Conservation (phyloP, 2,329 filamentous ascomycete species). For the Ascochyta fabae region DNA sequence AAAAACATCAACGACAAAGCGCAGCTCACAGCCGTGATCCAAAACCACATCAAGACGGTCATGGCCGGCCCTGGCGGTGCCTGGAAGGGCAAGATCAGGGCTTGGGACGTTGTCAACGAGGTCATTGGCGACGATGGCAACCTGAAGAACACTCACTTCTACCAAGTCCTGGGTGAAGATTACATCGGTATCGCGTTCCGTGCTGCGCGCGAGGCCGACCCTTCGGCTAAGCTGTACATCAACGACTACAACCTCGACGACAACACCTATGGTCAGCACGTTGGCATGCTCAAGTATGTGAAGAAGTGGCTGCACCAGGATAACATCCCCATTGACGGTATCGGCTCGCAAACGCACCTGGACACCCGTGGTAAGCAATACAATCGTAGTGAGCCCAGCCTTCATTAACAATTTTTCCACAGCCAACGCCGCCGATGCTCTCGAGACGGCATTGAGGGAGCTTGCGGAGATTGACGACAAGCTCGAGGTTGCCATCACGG, state of each 20-base stretch:
- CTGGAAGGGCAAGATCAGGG: constrained; percentile 69
- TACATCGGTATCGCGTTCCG: constrained; percentile 75
- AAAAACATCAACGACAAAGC: constrained; percentile 59
- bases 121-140: constrained; percentile 65
- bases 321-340: constrained; percentile 70
- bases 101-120: constrained; percentile 70
- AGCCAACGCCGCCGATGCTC: background rate
- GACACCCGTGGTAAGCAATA: constrained; percentile 14
- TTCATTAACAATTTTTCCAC: background rate
- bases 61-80: constrained; percentile 59
- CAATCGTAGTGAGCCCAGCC: background rate
- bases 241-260: constrained; percentile 73
- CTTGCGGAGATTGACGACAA: constrained; percentile 45
- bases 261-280: constrained; percentile 61
- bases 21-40: constrained; percentile 62
- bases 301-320: constrained; percentile 65
- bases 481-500: constrained; percentile 70
- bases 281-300: constrained; percentile 64
- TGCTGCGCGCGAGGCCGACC: constrained; percentile 70
- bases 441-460: background rate
- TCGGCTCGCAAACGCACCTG: constrained; percentile 61
- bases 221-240: constrained; percentile 73
- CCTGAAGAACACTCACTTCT: constrained; percentile 68
- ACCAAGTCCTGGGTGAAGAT: constrained; percentile 70
- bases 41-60: constrained; percentile 62